Evolutionary conservation across 1,139 yeast species (phyloP), one percentile per base, ranked within the genome.

Genomic region (Arxiozyma heterogenica): DNA sequence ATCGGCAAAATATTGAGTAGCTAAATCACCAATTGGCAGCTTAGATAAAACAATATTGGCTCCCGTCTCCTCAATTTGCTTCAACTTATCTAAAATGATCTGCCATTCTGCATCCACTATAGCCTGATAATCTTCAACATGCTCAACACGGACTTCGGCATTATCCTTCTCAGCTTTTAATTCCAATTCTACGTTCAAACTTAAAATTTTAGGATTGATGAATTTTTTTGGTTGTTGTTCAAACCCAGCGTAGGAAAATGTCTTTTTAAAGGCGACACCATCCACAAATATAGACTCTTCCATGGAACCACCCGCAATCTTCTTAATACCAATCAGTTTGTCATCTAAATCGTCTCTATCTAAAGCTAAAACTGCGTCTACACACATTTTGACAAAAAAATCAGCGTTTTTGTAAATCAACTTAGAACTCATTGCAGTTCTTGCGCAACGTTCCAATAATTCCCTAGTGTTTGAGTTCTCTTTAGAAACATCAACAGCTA

Each of bases 31-130:
- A 68, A 93, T 93, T 55, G 99, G 98, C 65, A 93, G 78, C 71
- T 89, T 91, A 17, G 98, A 91, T 59, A 93, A 79, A 42, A 93
- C 96, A 56, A 93, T 89, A 66, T 88, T 84, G 45, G 97, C 97
- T 41, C 98, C 98, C 8, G 95, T 79, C 30, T 78, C 79, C 61
- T 82, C 84, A 60, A 93, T 85, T 53, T 89, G 85, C 65, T 88
- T 87, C 63, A 93, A 79, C 73, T 94, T 93, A 65, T 86, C 80
- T 65, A 88, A 79, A 61, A 93, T 93, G 60, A 93, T 87, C 69
- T 88, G 83, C 98, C 98, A 93, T 73, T 93, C 99, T 27, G 99
- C 98, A 72, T 93, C 98, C 43, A 93, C 99, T 55, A 93, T 86
- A 44, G 86, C 91, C 74, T 93, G 98, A 73, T 94, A 93, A 64